These are phyloP conservation scores for Stemphylium beticola DNA, from an alignment of 2,329 filamentous ascomycete genomes.

Conservation along the genomic window DNA sequence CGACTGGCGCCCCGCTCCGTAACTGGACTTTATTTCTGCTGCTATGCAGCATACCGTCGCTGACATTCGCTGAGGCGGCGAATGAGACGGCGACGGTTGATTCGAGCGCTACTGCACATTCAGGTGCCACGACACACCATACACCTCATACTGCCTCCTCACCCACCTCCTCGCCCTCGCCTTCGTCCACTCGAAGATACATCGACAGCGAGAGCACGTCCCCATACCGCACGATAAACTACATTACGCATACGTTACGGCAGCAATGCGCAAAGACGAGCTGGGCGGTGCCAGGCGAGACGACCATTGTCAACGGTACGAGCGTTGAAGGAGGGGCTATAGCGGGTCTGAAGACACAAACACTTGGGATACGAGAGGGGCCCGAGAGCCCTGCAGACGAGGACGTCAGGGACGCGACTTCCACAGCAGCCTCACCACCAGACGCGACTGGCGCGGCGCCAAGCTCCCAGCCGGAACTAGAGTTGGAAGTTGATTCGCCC, in stretches of 20 bases:
- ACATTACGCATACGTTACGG: slow-evolving; percentile 78
- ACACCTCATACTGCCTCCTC: slow-evolving; percentile 2
- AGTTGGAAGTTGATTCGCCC: slow-evolving; percentile 68
- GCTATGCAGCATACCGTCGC: slow-evolving; percentile 40
- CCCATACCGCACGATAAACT: slow-evolving; percentile 72
- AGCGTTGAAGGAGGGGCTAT: slow-evolving; percentile 16
- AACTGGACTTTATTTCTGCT: slow-evolving; percentile 45
- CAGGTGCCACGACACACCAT: slow-evolving; percentile 28
- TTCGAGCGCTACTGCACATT: slow-evolving; percentile 32
- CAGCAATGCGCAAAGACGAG: slow-evolving; percentile 76
- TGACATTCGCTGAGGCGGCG: slow-evolving; percentile 36
- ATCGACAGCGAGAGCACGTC: slow-evolving; percentile 51
- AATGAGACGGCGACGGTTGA: slow-evolving; percentile 38
- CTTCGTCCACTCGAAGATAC: slow-evolving; percentile 23
- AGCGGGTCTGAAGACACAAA: slow-evolving; percentile 17
- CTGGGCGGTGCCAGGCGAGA: slow-evolving; percentile 51
- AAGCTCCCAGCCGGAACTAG: slow-evolving; percentile 50
- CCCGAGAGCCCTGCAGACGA: slow-evolving; percentile 12
- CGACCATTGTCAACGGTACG: slow-evolving; percentile 17
- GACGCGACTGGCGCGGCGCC: slow-evolving; percentile 13
- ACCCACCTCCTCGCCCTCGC: slow-evolving; percentile 15
- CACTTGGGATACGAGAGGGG: slow-evolving; percentile 16
- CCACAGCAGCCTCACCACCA: slow-evolving; percentile 7
- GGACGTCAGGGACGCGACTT: slow-evolving; percentile 1
- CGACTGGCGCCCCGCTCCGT: slow-evolving; percentile 47